A percentile compares a stretch with the other conserved stretches of the same genome.
Evolutionary conservation across 2,329 filamentous ascomycete genomes (phyloP).

Genomic region (Lachnellula hyalina): DNA sequence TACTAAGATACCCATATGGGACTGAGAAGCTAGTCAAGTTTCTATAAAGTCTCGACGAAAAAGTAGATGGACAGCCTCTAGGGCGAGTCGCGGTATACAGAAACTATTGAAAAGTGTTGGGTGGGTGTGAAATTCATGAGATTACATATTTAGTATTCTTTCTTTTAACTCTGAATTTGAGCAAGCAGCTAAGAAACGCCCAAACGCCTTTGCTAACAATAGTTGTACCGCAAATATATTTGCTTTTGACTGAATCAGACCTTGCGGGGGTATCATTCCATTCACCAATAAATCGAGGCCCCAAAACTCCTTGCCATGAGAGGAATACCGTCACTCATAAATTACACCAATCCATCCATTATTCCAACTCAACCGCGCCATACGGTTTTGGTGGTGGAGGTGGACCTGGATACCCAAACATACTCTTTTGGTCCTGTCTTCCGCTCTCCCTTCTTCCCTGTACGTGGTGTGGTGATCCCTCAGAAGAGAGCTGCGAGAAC

Average conservation of each 20-base stretch:
- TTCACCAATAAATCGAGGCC: background rate
- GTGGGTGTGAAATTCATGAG: too few species aligned
- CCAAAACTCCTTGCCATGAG: background rate
- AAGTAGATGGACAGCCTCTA: background rate
- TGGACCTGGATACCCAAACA: background rate
- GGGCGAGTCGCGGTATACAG: background rate
- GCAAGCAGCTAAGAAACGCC: too few species aligned
- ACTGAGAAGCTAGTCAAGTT: background rate
- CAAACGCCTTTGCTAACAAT: too few species aligned
- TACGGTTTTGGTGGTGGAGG: background rate
- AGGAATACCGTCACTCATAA: background rate
- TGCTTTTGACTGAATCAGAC: too few species aligned
- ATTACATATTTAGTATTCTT: too few species aligned
- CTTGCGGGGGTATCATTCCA: background rate
- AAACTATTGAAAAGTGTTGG: too few species aligned
- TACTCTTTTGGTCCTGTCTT: background rate
- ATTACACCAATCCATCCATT: background rate
- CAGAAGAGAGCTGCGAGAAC: background rate
- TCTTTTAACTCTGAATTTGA: too few species aligned
- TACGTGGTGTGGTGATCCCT: background rate
- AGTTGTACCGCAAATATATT: too few species aligned
- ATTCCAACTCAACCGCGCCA: conserved; percentile 2
- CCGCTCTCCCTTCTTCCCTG: background rate
- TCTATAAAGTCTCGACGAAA: background rate
- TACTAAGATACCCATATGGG: conserved; percentile 15